A percentile compares a stretch with the other conserved stretches of the same genome.
Conservation (phyloP, 2,329 filamentous ascomycete genomes). For the Mariannaea elegans region DNA sequence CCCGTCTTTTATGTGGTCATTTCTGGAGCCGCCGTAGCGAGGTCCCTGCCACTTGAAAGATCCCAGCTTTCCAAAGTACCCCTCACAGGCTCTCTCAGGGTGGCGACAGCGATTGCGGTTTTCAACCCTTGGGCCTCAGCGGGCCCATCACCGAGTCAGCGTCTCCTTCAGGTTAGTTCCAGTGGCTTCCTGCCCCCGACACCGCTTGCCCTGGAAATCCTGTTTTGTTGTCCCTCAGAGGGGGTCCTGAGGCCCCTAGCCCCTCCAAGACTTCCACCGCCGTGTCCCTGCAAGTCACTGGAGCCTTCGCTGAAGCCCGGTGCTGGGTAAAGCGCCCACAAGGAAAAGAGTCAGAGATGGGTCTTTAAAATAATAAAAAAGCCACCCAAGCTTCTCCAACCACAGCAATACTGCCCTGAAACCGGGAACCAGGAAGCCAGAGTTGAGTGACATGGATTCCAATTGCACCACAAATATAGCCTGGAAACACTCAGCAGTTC, state of each 20-base stretch:
- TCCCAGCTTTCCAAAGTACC: slow-evolving; percentile 23
- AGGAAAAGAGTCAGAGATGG: neutral
- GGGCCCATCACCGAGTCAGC: slow-evolving; percentile 33
- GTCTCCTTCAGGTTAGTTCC: slow-evolving; percentile 37
- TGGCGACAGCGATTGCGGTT: slow-evolving; percentile 33
- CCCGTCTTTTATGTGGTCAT: slow-evolving; percentile 1
- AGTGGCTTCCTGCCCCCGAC: slow-evolving; percentile 33
- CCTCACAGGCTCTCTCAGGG: slow-evolving; percentile 21
- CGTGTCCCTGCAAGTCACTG: slow-evolving; percentile 26
- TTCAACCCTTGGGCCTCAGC: slow-evolving; percentile 28
- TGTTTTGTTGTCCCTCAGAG: slow-evolving; percentile 19
- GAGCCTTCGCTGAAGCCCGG: slow-evolving; percentile 12
- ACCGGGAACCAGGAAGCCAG: neutral
- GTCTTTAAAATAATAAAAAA: neutral
- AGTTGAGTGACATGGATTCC: slow-evolving; percentile 3
- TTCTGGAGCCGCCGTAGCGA: slow-evolving; percentile 14
- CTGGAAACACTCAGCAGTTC: slow-evolving; percentile 5
- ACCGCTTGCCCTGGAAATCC: slow-evolving; percentile 35
- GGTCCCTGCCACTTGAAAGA: slow-evolving; percentile 17
- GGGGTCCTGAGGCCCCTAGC: slow-evolving; percentile 12
- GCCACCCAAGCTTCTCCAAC: slow-evolving; percentile 4
- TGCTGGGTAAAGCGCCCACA: slow-evolving; percentile 13
- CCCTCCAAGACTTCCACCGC: slow-evolving; percentile 19
- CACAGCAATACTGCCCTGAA: slow-evolving; percentile 12
- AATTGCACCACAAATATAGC: slow-evolving; percentile 7